Base-by-base conservation (phyloP, 2,329 filamentous ascomycete species). In the Xylaria sp. region DNA sequence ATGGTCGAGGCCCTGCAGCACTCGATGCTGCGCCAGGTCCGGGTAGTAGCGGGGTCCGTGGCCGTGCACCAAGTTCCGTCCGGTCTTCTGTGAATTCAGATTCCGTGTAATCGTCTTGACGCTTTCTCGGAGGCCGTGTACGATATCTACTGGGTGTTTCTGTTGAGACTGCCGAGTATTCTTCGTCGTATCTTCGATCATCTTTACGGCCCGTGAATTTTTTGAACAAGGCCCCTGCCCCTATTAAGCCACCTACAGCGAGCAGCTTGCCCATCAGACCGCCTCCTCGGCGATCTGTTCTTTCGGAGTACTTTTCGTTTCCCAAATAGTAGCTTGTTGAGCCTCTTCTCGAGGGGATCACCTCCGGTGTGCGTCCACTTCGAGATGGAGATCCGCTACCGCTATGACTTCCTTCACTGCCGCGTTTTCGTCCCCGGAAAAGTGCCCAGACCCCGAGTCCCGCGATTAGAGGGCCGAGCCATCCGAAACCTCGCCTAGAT, bases 271-370 rank as follows among this genome's bases (percentile, higher is more conserved):
- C 87, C 78, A 89, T 86, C 72, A 91, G 85, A 21, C 86, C 85
- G 3, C 83, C 82, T 78, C 75, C 72, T 63, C 75, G 71, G 42
- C 79, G 83, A 27, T 81, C 81, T 51, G 75, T 71, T 60, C 81
- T 78, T n/a, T 89, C 85, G 0, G 86, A 87, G 66, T 87, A 86
- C 77, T 93, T 93, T 72, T 93, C 91, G 47, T 91, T 87, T 40
- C 86, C 82, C 23, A 83, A 80, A 71, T 89, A 90, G 71, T 89
- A 90, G 60, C 88, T 91, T 4, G 83, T 84, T 0, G 88, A 90
- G 2, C 78, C 83, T 37, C 82, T 81, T 50, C 85, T 82, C 0
- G 87, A 89, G 0, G 86, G 80, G 10, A 88, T 74, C 1, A 87
- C 85, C 67, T 88, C 86, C 0, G 84, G 82, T 9, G 65, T 71